Base-by-base conservation (phyloP, 306 rosid species). In the Inga oerstediana region DNA sequence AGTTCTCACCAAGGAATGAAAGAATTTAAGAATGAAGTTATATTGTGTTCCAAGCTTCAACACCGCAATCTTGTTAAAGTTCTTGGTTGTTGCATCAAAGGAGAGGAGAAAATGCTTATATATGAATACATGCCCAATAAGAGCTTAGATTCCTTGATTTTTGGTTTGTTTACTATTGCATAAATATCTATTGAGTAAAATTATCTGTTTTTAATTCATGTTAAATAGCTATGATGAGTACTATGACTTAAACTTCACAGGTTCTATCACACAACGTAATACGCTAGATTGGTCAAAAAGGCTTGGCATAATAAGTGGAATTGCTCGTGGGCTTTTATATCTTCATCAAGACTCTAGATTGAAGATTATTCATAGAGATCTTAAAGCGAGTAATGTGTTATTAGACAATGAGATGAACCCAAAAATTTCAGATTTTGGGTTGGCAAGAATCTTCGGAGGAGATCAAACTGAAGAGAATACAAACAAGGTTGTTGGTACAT, bases 11-110 rank as follows among this genome's bases (percentile, higher is more conserved):
- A 82, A 82, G 85, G 85, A 24, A 1, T 76, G 5, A 69, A 16
- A 43, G 85, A 82, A 69, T 82, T 76, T 10, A 82, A 76, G 49
- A 82, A 76, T 10, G 81, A 82, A 68, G 78, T 69, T 12, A 54
- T 67, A 54, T 10, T 82, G 20, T 51, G 46, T 19, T 39, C 81
- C 20, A 82, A 76, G 76, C 85, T 82, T 5, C 81, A 82, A 7
- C 81, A 82, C 3, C 77, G 78, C 0, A 82, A 82, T 56, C 76
- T 82, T 11, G 85, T 82, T 14, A 82, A 82, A 9, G 62, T 82
- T 76, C 73, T 76, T 43, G 78, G 81, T 30, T 82, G 81, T 45
- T 76, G 73, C 22, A 76, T 82, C 3, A 20, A 70, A 43, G 73
- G 9, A 24, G 77, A 82, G 17, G 81, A 76, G 34, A 82, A 58